Base-by-base conservation (phyloP, 352 stramenopile species). In the Thraustochytrium striatum region DNA sequence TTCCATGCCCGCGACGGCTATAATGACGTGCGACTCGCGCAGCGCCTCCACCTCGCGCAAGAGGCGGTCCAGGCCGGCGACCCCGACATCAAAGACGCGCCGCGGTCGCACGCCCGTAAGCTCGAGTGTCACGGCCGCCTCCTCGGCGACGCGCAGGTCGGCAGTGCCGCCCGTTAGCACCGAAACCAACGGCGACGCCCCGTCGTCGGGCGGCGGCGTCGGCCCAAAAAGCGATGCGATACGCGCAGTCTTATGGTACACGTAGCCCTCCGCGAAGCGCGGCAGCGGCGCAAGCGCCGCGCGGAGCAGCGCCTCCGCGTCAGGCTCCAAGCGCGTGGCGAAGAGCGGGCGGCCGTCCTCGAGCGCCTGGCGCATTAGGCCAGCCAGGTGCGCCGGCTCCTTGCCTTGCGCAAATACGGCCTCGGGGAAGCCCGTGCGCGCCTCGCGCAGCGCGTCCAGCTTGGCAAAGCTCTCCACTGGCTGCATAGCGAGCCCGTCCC, bases 1-100 rank as follows among this genome's bases (percentile, higher is more conserved):
- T 82, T 99, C 95, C 95, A 98, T 98, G 9, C 95, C 95, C 65
- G 95, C 95, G 30, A 96, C 90, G 81, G 92, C 97, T 69, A 99
- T 96, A 61, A 95, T 94, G 7, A 97, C 90, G 81, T 95, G 92
- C 5, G 87, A 89, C 39, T 87, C 88, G 21, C 90, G 89, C 39
- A 98, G 68, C 30, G 92, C 86, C 75, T 91, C 87, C 35, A 98
- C 84, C 32, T 98, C 88, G 0, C 93, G 88, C 79, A 98, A 91
- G 65, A 98, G 90, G 28, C 94, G 93, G 38, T 93, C 94, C 25
- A 98, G 93, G 41, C 94, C 94, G 13, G 94, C 92, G 84, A 98
- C 94, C 53, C 41, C 41, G 9, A 73, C 65, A 35, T 73, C 87
- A 85, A 89, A 98, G 69, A 89, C 82, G 30, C 89, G 83, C 41